A percentile compares a stretch with the other conserved stretches of the same genome.
These are phyloP conservation scores for Scheffersomyces lignicola DNA, from an alignment of 1,139 yeast species.

Conservation along the genomic window DNA sequence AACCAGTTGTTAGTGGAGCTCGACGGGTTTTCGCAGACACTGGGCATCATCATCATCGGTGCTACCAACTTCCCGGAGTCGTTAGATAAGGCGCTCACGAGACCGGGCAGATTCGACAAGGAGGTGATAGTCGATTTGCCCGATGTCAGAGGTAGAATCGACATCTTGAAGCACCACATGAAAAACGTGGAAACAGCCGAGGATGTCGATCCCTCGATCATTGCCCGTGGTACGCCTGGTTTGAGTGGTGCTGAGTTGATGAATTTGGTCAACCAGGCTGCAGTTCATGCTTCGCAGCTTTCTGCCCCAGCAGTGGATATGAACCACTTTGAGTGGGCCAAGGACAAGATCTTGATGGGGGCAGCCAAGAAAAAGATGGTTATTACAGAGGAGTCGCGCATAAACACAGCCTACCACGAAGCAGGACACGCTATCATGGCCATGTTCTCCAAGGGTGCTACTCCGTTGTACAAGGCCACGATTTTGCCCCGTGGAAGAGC, in stretches of 20 bases:
- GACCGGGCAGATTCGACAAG: slow-evolving; percentile 98
- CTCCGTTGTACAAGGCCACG: slow-evolving; percentile 94
- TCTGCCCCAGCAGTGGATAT: slow-evolving; percentile 89
- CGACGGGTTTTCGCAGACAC: slow-evolving; percentile 92
- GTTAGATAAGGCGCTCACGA: slow-evolving; percentile 91
- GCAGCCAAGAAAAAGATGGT: slow-evolving; percentile 98
- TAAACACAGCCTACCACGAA: slow-evolving; percentile 95
- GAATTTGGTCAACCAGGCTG: slow-evolving; percentile 97
- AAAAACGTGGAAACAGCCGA: slow-evolving; percentile 82
- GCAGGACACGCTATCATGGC: slow-evolving; percentile 99
- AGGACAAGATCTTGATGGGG: slow-evolving; percentile 95
- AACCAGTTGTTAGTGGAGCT: slow-evolving; percentile 94
- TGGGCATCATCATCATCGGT: slow-evolving; percentile 93
- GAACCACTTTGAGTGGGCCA: slow-evolving; percentile 98
- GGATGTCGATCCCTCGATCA: slow-evolving; percentile 80
- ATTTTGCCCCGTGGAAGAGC: slow-evolving; percentile 97
- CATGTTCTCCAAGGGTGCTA: slow-evolving; percentile 91
- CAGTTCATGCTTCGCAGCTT: slow-evolving; percentile 91
- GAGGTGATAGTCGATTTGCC: slow-evolving; percentile 94
- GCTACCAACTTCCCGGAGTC: slow-evolving; percentile 98
- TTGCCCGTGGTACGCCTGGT: slow-evolving; percentile 98
- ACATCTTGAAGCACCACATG: slow-evolving; percentile 90
- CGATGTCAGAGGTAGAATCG: slow-evolving; percentile 95
- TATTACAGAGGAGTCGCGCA: slow-evolving; percentile 89
- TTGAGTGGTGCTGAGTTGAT: slow-evolving; percentile 95